Evolutionary conservation across 176 grass and related monocot species (phyloP).

Genomic region (barley (Hordeum vulgare)): DNA sequence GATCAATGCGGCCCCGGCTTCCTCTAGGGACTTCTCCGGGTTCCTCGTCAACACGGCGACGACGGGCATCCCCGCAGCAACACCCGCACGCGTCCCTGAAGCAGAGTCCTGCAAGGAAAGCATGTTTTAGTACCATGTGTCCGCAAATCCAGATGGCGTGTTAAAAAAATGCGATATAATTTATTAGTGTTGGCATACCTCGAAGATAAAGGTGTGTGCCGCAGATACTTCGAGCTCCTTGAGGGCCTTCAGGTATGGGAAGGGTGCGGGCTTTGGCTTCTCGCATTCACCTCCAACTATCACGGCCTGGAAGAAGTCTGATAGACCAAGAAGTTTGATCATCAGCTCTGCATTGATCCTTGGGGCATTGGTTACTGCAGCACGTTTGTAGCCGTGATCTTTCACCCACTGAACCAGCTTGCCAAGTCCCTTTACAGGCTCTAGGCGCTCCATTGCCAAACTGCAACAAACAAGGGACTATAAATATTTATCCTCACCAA

Average conservation of each 20-base stretch:
- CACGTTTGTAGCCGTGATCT: constrained; percentile 58
- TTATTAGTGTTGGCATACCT: constrained; percentile 27
- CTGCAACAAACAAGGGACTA: constrained; percentile 18
- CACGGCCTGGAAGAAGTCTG: constrained; percentile 75
- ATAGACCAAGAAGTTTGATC: constrained; percentile 75
- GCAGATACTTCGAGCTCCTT: constrained; percentile 55
- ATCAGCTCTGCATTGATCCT: constrained; percentile 86
- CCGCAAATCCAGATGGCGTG: background rate
- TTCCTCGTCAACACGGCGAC: constrained; percentile 70
- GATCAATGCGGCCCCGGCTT: constrained; percentile 66
- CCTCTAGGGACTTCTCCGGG: constrained; percentile 60
- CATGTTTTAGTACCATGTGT: background rate
- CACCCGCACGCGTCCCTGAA: constrained; percentile 71
- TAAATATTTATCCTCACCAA: background rate
- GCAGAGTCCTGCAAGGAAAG: constrained; percentile 49
- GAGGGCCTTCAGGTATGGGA: constrained; percentile 75
- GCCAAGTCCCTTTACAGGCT: constrained; percentile 59
- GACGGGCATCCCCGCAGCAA: constrained; percentile 66
- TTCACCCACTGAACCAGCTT: constrained; percentile 65
- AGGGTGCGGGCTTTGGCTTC: constrained; percentile 72
- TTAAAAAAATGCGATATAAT: background rate
- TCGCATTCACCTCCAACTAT: constrained; percentile 79
- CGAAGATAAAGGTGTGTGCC: constrained; percentile 70
- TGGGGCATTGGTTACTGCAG: constrained; percentile 83
- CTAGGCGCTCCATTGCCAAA: constrained; percentile 52